Conservation (phyloP, 768 basidiomycete genomes). For the Termitomyces sp. region DNA sequence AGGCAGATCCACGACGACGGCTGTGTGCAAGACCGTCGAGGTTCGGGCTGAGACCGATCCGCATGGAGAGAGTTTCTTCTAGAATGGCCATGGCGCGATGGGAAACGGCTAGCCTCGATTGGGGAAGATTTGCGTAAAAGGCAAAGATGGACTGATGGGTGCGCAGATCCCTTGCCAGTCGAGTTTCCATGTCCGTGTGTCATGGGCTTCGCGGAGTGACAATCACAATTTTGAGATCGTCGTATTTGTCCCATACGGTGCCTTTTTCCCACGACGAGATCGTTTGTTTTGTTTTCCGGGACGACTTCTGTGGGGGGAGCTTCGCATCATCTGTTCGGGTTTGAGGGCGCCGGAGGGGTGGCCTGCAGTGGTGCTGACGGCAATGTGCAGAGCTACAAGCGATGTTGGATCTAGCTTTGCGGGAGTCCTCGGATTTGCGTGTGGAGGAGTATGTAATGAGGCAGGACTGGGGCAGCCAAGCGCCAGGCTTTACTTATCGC, state of each 20-base stretch:
- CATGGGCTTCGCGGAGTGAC: slow-evolving; percentile 14
- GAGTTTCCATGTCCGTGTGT: slow-evolving; percentile 4
- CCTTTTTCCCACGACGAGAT: background rate
- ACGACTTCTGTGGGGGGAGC: background rate
- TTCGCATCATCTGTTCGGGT: slow-evolving; percentile 1
- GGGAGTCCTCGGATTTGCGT: slow-evolving; percentile 20
- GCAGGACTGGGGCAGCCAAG: slow-evolving; percentile 5
- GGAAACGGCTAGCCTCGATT: slow-evolving; percentile 7
- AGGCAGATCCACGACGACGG: slow-evolving; percentile 5
- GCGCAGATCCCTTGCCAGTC: slow-evolving; percentile 11
- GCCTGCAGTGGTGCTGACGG: slow-evolving; percentile 4
- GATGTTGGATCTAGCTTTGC: background rate
- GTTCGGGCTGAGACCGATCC: slow-evolving; percentile 1
- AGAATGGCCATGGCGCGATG: slow-evolving; percentile 7
- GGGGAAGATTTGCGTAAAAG: slow-evolving; percentile 12
- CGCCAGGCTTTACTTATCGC: background rate
- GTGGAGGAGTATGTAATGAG: background rate
- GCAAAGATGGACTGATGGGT: slow-evolving; percentile 7
- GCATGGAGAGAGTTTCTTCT: slow-evolving; percentile 1
- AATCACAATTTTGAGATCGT: slow-evolving; percentile 5
- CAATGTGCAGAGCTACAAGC: background rate
- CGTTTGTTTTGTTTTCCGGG: background rate
- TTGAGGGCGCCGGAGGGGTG: slow-evolving; percentile 1
- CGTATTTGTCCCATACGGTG: background rate
- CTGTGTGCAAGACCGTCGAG: background rate